Percentiles rank a stretch among this genome's conserved stretches.
Conservation (phyloP, 306 rosid species). For the Trichosanthes truncata region DNA sequence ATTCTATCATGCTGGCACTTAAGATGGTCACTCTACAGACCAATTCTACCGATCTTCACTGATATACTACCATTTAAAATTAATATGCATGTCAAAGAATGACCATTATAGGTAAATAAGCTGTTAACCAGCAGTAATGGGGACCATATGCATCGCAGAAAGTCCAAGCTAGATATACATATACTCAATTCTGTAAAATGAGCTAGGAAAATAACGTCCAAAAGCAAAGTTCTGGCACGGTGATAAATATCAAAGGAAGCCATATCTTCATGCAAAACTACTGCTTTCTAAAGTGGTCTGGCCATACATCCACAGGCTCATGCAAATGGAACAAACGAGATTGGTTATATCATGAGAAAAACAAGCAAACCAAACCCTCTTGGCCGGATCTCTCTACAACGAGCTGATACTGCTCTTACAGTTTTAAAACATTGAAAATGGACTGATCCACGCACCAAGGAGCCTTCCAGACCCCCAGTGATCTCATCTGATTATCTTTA, state of each 20-base stretch:
- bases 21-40: neutral
- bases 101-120: neutral
- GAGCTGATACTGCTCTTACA: neutral
- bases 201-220: neutral
- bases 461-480: neutral
- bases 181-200: neutral
- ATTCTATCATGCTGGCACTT: neutral
- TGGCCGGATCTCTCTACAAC: neutral
- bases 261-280: neutral
- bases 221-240: neutral
- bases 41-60: neutral
- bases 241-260: neutral
- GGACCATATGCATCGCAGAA: neutral
- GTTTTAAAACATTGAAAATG: neutral
- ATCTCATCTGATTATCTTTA: neutral
- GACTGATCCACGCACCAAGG: neutral
- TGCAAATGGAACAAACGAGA: neutral
- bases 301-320: neutral
- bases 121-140: neutral
- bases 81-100: neutral
- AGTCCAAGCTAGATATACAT: neutral
- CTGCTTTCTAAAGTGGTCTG: neutral
- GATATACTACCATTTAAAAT: neutral
- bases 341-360: neutral
- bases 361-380: neutral